phyloP scores from a whole-genome alignment of 805 yeast species.

The Metschnikowia lunata region DNA sequence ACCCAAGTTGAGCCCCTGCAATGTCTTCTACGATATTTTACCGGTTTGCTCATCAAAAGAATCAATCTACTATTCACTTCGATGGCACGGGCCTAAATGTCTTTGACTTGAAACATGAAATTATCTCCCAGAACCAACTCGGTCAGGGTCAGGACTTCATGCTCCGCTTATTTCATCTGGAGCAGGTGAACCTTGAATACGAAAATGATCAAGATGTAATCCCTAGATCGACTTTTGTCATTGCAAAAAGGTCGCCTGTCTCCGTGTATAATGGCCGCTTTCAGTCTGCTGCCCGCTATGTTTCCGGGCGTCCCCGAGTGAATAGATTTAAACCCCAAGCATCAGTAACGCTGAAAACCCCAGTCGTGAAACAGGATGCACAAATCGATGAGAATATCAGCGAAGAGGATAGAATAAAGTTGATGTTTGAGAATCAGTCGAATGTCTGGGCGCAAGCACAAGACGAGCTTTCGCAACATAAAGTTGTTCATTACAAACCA shows the following conservation, averaged over 20 bases:
- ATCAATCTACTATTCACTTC: slow-evolving; percentile 71
- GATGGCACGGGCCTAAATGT: slow-evolving; percentile 97
- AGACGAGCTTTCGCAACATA: slow-evolving; percentile 80
- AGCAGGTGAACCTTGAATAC: slow-evolving; percentile 61
- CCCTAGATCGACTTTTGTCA: slow-evolving; percentile 80
- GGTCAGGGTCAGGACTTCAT: slow-evolving; percentile 85
- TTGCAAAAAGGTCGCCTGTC: slow-evolving; percentile 72
- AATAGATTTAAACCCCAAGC: slow-evolving; percentile 39
- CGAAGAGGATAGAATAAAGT: slow-evolving; percentile 85
- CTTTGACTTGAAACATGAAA: slow-evolving; percentile 89
- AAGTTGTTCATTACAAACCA: slow-evolving; percentile 61
- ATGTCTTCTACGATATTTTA: slow-evolving; percentile 91
- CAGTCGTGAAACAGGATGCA: slow-evolving; percentile 9
- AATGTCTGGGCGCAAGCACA: slow-evolving; percentile 96
- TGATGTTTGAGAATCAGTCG: slow-evolving; percentile 90
- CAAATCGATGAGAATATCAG: slow-evolving; percentile 43
- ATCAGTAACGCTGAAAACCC: slow-evolving; percentile 17
- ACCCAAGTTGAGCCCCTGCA: neutral
- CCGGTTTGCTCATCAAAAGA: slow-evolving; percentile 77
- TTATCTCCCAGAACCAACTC: slow-evolving; percentile 72
- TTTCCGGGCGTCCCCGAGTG: slow-evolving; percentile 63
- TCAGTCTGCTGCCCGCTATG: slow-evolving; percentile 54
- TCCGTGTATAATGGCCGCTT: slow-evolving; percentile 29
- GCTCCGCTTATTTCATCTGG: slow-evolving; percentile 57
- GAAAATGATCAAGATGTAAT: slow-evolving; percentile 87